A percentile compares a stretch with the other conserved stretches of the same genome.
phyloP scores from a whole-genome alignment of 23 red algal species.

The Gracilaria gracilis region DNA sequence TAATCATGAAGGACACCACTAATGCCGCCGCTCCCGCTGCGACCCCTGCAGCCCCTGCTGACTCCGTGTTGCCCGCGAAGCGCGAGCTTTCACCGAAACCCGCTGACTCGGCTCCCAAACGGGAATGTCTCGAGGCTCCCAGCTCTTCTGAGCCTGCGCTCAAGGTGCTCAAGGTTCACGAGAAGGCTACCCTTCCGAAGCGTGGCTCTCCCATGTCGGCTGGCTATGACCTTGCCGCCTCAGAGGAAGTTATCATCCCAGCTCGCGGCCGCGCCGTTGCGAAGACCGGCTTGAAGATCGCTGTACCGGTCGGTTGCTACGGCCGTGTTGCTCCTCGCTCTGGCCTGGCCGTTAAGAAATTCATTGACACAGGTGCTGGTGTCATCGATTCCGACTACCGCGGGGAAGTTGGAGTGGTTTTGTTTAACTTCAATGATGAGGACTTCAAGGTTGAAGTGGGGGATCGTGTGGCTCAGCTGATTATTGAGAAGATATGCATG shows the following conservation, averaged over 20 bases:
- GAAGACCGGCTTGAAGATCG: conserved; percentile 84
- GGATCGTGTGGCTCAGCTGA: conserved; percentile 86
- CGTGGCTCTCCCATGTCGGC: conserved; percentile 74
- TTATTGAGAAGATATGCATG: conserved; percentile 84
- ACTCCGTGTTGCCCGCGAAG: conserved; percentile 34
- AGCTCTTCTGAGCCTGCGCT: conserved; percentile 17
- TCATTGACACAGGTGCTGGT: conserved; percentile 88
- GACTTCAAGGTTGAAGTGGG: conserved; percentile 73
- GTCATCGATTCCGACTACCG: conserved; percentile 95
- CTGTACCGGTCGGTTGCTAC: conserved; percentile 79
- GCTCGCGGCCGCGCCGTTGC: conserved; percentile 70
- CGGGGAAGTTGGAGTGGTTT: conserved; percentile 82
- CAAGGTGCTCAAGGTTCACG: conserved; percentile 67
- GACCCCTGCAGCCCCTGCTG: neutral
- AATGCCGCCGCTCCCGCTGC: neutral
- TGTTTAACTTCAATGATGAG: conserved; percentile 91
- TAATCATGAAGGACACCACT: conserved; percentile 8
- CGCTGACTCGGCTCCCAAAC: conserved; percentile 17
- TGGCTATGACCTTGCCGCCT: conserved; percentile 84
- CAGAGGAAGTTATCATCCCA: conserved; percentile 56
- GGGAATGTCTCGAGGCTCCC: conserved; percentile 27
- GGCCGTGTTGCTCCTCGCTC: conserved; percentile 88
- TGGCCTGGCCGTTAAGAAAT: conserved; percentile 81
- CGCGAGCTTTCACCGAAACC: conserved; percentile 27
- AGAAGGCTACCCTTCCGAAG: conserved; percentile 54